phyloP scores from a whole-genome alignment of 495 filamentous ascomycete genomes.

The Staphylotrichum longicolle region DNA sequence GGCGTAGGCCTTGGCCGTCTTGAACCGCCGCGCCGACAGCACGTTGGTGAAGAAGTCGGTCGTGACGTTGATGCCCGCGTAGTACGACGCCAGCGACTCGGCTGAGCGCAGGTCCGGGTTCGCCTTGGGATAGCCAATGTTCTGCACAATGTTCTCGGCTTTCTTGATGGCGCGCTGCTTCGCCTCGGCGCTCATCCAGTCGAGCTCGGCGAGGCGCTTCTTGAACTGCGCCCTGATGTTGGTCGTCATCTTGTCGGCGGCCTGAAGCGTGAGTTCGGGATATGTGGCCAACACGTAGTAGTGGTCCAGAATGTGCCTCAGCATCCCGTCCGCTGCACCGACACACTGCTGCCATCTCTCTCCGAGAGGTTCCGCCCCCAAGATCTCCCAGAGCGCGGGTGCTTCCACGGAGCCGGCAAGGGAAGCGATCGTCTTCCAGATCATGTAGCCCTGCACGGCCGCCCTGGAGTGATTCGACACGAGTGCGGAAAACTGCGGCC shows the following conservation, averaged over 20 bases:
- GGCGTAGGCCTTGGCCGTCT: slow-evolving; percentile 48
- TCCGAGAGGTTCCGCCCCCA: background rate
- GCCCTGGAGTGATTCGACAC: slow-evolving; percentile 11
- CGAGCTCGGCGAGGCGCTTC: slow-evolving; percentile 51
- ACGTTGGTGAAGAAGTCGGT: slow-evolving; percentile 61
- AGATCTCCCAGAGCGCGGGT: background rate
- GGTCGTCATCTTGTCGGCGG: slow-evolving; percentile 67
- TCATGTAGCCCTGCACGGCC: slow-evolving; percentile 7
- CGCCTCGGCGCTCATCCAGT: slow-evolving; percentile 69
- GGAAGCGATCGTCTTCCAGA: slow-evolving; percentile 1
- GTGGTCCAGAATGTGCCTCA: slow-evolving; percentile 57
- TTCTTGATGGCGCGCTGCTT: slow-evolving; percentile 63
- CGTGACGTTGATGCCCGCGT: slow-evolving; percentile 53
- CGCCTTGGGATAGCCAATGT: slow-evolving; percentile 63
- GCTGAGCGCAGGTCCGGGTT: slow-evolving; percentile 60
- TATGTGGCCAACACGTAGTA: slow-evolving; percentile 70
- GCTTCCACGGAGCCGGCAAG: background rate
- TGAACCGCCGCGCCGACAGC: slow-evolving; percentile 47
- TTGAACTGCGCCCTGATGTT: slow-evolving; percentile 65
- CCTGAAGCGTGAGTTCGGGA: slow-evolving; percentile 59
- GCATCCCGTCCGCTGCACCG: slow-evolving; percentile 49
- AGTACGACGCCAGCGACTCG: slow-evolving; percentile 56
- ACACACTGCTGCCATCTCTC: slow-evolving; percentile 64
- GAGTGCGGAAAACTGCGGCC: slow-evolving; percentile 1
- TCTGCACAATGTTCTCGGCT: slow-evolving; percentile 67